These are phyloP conservation scores for Termitomyces sp. DNA, from an alignment of 768 basidiomycete species.

Conservation along the genomic window DNA sequence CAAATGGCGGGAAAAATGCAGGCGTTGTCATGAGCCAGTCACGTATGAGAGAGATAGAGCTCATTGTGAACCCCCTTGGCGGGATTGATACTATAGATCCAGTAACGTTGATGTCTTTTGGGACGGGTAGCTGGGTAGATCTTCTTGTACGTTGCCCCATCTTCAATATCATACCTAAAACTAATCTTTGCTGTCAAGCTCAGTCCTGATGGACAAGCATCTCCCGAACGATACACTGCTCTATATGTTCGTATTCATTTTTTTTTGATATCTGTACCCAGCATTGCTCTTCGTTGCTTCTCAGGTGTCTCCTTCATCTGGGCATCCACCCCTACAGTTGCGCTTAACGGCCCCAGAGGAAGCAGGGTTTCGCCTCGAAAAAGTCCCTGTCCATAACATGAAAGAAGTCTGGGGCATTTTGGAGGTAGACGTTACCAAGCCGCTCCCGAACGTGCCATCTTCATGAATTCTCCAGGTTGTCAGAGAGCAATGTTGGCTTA, in stretches of 20 bases:
- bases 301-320: conserved; percentile 58
- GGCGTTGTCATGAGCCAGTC: conserved; percentile 73
- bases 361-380: conserved; percentile 68
- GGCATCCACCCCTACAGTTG: conserved; percentile 65
- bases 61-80: conserved; percentile 51
- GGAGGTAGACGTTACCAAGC: conserved; percentile 39
- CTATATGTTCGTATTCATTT: conserved; percentile 49
- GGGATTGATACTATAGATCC: conserved; percentile 35
- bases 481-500: conserved; percentile 80
- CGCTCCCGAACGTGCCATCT: neutral
- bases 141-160: conserved; percentile 39
- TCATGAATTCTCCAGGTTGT: conserved; percentile 45
- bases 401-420: conserved; percentile 72
- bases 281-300: neutral
- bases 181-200: conserved; percentile 33
- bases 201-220: conserved; percentile 38
- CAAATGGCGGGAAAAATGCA: conserved; percentile 38
- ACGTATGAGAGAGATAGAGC: conserved; percentile 68
- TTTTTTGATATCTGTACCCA: neutral
- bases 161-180: conserved; percentile 2
- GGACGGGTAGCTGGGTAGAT: conserved; percentile 59
- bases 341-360: conserved; percentile 66
- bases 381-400: conserved; percentile 64
- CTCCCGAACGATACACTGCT: conserved; percentile 62
- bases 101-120: conserved; percentile 40